A percentile compares a stretch with the other conserved stretches of the same genome.
These are phyloP conservation scores for Dittrichia graveolens DNA, from an alignment of 129 eudicot genomes.

Conservation along the genomic window DNA sequence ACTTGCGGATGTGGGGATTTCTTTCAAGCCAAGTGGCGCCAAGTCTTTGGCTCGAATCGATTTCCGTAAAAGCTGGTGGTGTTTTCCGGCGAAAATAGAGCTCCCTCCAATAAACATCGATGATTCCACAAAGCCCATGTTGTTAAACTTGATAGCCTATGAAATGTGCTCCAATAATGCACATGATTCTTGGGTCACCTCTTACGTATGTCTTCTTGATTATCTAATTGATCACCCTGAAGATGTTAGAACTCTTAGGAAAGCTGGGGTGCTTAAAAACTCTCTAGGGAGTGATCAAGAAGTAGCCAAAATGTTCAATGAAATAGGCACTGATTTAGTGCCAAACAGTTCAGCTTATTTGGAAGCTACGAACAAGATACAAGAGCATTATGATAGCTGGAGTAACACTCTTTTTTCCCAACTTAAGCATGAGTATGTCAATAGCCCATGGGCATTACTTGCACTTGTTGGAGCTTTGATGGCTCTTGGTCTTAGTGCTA, in stretches of 20 bases:
- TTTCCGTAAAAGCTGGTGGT: background rate
- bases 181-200: conserved; percentile 22
- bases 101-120: conserved; percentile 39
- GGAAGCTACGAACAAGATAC: background rate
- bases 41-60: conserved; percentile 8
- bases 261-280: conserved; percentile 25
- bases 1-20: conserved; percentile 41
- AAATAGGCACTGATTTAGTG: conserved; percentile 29
- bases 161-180: conserved; percentile 29
- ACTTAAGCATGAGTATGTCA: conserved; percentile 25
- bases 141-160: conserved; percentile 48
- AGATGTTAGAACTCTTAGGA: conserved; percentile 36
- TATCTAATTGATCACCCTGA: conserved; percentile 28
- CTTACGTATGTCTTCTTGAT: conserved; percentile 42
- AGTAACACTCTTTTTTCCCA: conserved; percentile 21
- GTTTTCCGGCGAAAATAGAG: conserved; percentile 19
- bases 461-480: conserved; percentile 31
- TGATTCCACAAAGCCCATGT: conserved; percentile 30
- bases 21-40: conserved; percentile 20
- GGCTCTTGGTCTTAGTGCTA: conserved; percentile 29
- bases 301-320: conserved; percentile 35
- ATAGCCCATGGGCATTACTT: conserved; percentile 38
- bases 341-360: conserved; percentile 1
- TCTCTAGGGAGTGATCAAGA: conserved; percentile 33
- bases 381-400: conserved; percentile 21